Base-by-base conservation (phyloP, 1,139 yeast genomes). In the Candida tetrigidarum region DNA sequence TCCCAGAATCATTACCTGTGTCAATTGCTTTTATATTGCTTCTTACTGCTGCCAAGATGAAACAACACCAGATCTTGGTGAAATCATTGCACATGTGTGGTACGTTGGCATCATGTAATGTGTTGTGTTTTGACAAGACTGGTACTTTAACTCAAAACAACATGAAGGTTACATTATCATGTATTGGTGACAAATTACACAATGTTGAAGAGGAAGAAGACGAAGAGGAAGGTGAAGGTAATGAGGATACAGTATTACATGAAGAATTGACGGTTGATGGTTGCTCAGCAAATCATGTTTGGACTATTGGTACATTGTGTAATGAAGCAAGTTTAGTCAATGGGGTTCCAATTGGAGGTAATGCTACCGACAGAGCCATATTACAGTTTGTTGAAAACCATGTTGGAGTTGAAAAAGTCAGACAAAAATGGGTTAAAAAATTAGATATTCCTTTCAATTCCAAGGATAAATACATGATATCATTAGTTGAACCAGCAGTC, bases 311-410 rank as follows among this genome's bases (percentile, higher is more conserved):
- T 18, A 54, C 62, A 10, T 53, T 78, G 20, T 78, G 82, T 52
- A 78, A 74, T 46, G 76, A 71, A 41, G 69, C 76, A 19, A 39
- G 38, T 10, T 25, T 52, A 8, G 47, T 43, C 18, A 49, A 47
- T 29, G 49, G 47, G 18, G 29, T 39, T 6, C 36, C 48, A 5
- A 57, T 70, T 32, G 65, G 61, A 34, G 80, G 81, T 14, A 76
- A 78, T 58, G 81, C 81, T 4, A 78, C 82, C 2, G 82, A 78
- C 51, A 66, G 67, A 41, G 79, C 81, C 4, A 58, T 74, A 16
- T 59, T 69, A 43, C 59, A 69, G 39, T 74, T 69, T 54, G 69
- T 71, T 11, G 67, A 64, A 37, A 51, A 54, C 11, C 43, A 56
- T 22, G 49, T 54, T 33, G 42, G 43, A 12, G 25, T 41, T 23